Evolutionary conservation across 345 rosid genomes (phyloP), one percentile per base, ranked within the genome.

Genomic region (Psidium friedrichsthalianum): DNA sequence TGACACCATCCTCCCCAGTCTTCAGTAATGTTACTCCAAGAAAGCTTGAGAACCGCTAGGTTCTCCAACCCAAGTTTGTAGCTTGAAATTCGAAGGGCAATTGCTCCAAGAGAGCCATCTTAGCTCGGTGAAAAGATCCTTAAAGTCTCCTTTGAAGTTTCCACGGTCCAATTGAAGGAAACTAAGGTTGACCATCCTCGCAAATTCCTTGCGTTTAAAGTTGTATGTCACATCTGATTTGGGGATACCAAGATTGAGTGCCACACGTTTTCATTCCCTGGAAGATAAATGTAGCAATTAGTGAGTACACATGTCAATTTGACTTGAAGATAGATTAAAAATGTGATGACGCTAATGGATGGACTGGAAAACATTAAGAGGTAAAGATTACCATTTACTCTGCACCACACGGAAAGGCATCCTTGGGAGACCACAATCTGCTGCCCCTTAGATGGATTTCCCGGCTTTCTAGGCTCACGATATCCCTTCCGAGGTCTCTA

Each of bases 161-260:
- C 69, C 56, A 1, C 18, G 32, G 22, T 29, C 3, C 21, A 84
- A 20, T 47, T 64, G 18, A 49, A 84, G 82, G 51, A 64, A 84
- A 27, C 58, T 57, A 11, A 84, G 27, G 24, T 57, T 47, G 11
- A 12, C 64, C 52, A 57, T 9, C 7, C 16, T 15, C 10, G 6
- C 1, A 5, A 84, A 84, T 9, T 61, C 11, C 11, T 15, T 29
- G 11, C 0, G 6, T 8, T 61, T 29, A 61, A 29, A 29, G 6
- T 0, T 61, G 5, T 29, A 29, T 0, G 22, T 29, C 21, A 0
- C 2, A 61, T 7, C 0, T 0, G 42, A 11, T 1, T 7, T 1
- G 1, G 0, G 22, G 0, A 2, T 15, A 3, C 42, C 22, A 61
- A 61, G 74, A 61, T 61, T 15, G 3, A 61, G 74, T 0, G 5